Conservation (phyloP, 1,284 basidiomycete genomes). For the Tausonia pullulans region DNA sequence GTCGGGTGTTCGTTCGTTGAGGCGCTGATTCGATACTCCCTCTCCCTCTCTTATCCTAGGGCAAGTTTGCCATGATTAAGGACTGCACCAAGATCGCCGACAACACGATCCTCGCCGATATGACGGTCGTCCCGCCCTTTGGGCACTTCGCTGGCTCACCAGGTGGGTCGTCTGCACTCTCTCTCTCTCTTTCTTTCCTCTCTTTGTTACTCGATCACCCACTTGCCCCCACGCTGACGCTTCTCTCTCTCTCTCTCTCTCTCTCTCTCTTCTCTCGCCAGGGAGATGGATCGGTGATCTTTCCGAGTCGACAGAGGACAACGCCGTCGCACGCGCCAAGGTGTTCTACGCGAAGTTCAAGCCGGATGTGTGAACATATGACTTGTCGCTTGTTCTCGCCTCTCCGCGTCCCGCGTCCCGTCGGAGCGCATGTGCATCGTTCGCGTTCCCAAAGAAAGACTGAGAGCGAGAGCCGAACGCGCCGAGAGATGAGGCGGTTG, state of each 20-base stretch:
- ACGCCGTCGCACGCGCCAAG: constrained; percentile 66
- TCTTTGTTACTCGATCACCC: not conserved
- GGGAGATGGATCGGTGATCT: constrained; percentile 71
- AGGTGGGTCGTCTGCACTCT: constrained; percentile 40
- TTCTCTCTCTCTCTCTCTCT: too few species aligned
- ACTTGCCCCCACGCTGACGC: not conserved
- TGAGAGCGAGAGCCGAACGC: too few species aligned
- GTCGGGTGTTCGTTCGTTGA: not conserved
- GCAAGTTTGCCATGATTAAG: constrained; percentile 93
- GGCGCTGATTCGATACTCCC: not conserved
- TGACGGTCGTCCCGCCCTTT: constrained; percentile 82
- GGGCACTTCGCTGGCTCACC: constrained; percentile 81
- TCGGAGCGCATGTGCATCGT: too few species aligned
- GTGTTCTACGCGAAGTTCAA: constrained; percentile 59
- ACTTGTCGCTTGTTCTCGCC: too few species aligned
- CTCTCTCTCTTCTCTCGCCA: constrained; percentile 28
- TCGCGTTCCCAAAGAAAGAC: too few species aligned
- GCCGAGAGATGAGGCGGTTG: too few species aligned
- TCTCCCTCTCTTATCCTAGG: constrained; percentile 41
- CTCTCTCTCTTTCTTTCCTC: not conserved
- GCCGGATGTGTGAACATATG: not conserved
- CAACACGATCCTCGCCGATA: constrained; percentile 78
- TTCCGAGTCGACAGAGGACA: constrained; percentile 79
- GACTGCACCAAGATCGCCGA: constrained; percentile 80
- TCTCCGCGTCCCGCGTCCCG: too few species aligned